These are phyloP conservation scores for Pichia exigua DNA, from an alignment of 805 yeast genomes.

Conservation along the genomic window DNA sequence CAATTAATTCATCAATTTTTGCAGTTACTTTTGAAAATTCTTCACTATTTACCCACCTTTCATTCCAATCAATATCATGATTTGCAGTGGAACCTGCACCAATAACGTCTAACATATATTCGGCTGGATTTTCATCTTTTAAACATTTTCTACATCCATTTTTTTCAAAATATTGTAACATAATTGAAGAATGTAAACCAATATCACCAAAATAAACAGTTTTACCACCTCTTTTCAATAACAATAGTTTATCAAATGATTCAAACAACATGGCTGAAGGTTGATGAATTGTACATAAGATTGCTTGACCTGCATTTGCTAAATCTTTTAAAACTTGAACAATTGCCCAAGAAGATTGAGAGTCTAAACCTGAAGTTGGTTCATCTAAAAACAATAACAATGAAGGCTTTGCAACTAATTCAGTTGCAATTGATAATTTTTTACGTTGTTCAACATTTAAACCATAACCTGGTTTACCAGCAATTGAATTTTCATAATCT, in stretches of 20 bases:
- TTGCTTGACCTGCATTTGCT: conserved; percentile 49
- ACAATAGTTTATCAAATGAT: conserved; percentile 33
- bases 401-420: conserved; percentile 47
- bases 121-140: conserved; percentile 62
- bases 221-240: conserved; percentile 44
- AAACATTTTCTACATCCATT: conserved; percentile 61
- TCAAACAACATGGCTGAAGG: conserved; percentile 41
- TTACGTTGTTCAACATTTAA: conserved; percentile 49
- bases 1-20: conserved; percentile 25
- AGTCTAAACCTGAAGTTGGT: conserved; percentile 54
- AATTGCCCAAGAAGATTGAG: conserved; percentile 54
- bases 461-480: conserved; percentile 40
- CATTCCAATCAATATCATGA: conserved; percentile 52
- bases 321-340: conserved; percentile 41
- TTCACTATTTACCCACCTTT: conserved; percentile 43
- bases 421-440: conserved; percentile 47
- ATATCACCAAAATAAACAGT: conserved; percentile 50
- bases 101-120: conserved; percentile 63
- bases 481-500: conserved; percentile 43
- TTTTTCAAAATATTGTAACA: conserved; percentile 40
- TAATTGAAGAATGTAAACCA: conserved; percentile 35
- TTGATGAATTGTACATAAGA: conserved; percentile 50
- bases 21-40: conserved; percentile 22
- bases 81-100: conserved; percentile 77
- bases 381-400: conserved; percentile 49